Percentiles rank a stretch among this genome's conserved stretches.
Evolutionary conservation across 345 rosid species (phyloP).

Genomic region (Ceriops decandra): DNA sequence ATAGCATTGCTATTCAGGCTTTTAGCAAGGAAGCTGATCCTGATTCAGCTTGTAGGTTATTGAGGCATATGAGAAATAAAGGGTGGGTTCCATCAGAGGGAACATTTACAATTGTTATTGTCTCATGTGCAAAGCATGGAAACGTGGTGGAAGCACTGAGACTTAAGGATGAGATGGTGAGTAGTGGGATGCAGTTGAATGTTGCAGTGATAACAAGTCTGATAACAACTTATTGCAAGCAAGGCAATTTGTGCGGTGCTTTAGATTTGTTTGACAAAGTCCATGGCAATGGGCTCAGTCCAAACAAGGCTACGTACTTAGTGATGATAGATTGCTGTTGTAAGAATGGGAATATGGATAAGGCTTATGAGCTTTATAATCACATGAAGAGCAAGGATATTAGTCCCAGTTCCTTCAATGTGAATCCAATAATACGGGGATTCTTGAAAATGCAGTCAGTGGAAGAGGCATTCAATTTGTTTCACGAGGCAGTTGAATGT

Average conservation of each 20-base stretch:
- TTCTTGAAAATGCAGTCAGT: slow-evolving; percentile 37
- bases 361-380: slow-evolving; percentile 51
- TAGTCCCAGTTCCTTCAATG: slow-evolving; percentile 41
- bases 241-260: slow-evolving; percentile 47
- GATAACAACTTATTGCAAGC: slow-evolving; percentile 57
- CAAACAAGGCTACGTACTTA: slow-evolving; percentile 54
- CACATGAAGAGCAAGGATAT: slow-evolving; percentile 56
- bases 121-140: slow-evolving; percentile 57
- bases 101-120: slow-evolving; percentile 47
- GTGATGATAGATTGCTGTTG: slow-evolving; percentile 66
- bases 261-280: slow-evolving; percentile 52
- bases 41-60: slow-evolving; percentile 38
- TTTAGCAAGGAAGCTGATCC: slow-evolving; percentile 39
- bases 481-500: slow-evolving; percentile 53
- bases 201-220: slow-evolving; percentile 60
- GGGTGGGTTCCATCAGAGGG: slow-evolving; percentile 43
- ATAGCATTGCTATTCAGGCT: slow-evolving; percentile 44
- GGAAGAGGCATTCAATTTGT: slow-evolving; percentile 46
- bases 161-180: slow-evolving; percentile 75
- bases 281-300: slow-evolving; percentile 52
- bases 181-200: slow-evolving; percentile 51
- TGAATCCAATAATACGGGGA: slow-evolving; percentile 51
- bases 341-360: slow-evolving; percentile 50
- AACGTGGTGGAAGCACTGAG: slow-evolving; percentile 56
- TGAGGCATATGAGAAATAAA: slow-evolving; percentile 61